Percentiles rank a stretch among this genome's conserved stretches.
phyloP scores from a whole-genome alignment of 2,329 filamentous ascomycete species.

The Penicillium sp. region DNA sequence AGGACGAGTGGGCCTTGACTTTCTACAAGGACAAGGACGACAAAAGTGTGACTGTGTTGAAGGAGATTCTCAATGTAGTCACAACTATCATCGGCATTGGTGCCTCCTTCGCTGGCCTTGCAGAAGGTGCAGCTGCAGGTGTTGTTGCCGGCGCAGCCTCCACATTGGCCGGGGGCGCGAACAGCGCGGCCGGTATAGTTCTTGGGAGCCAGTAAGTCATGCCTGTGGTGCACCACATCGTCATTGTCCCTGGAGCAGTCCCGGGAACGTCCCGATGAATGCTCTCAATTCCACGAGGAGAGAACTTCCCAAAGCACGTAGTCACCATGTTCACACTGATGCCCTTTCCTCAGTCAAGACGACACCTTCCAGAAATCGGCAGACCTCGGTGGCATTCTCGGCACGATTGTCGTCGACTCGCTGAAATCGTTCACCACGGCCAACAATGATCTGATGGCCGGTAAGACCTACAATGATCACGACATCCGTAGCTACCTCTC shows the following conservation, averaged over 20 bases:
- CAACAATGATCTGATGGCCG: constrained; percentile 12
- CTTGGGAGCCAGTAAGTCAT: constrained; percentile 6
- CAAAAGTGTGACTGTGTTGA: constrained; percentile 4
- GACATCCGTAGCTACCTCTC: constrained; percentile 12
- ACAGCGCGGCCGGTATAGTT: background rate
- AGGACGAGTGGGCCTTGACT: constrained; percentile 9
- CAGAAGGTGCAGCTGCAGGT: background rate
- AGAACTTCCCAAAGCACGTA: too few relatives aligned
- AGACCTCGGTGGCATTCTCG: constrained; percentile 11
- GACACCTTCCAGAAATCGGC: constrained; percentile 13
- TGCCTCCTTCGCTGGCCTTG: constrained; percentile 6
- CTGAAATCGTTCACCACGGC: constrained; percentile 12
- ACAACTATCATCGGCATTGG: constrained; percentile 9
- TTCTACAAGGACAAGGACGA: constrained; percentile 12
- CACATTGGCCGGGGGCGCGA: constrained; percentile 1
- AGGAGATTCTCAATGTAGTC: constrained; percentile 4
- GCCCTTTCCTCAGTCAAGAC: constrained; percentile 1
- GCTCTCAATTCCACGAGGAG: too few relatives aligned
- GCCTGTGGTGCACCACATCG: background rate
- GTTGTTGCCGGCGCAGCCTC: constrained; percentile 5
- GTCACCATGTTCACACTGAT: too few relatives aligned
- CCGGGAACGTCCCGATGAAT: too few relatives aligned
- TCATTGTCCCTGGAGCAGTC: too few relatives aligned
- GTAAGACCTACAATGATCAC: constrained; percentile 3
- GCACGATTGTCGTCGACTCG: constrained; percentile 6